Conservation (phyloP, 768 basidiomycete genomes). For the Ramaria sp. region DNA sequence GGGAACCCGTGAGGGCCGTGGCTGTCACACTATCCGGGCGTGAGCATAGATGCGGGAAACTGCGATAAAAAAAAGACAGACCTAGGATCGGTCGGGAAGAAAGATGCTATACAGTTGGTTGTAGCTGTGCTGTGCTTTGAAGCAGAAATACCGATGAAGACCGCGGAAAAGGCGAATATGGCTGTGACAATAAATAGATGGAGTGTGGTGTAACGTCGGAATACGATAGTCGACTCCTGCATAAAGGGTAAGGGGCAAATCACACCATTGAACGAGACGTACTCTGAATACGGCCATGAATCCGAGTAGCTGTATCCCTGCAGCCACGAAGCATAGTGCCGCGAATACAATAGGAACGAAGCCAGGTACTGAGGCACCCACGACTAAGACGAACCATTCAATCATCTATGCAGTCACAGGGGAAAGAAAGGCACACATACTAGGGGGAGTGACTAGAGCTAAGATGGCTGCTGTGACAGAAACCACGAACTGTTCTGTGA, state of each 20-base stretch:
- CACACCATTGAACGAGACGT: slow-evolving; percentile 12
- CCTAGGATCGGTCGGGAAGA: slow-evolving; percentile 8
- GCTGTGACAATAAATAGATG: slow-evolving; percentile 44
- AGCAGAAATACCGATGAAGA: slow-evolving; percentile 76
- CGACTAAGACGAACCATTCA: slow-evolving; percentile 40
- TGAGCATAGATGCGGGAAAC: slow-evolving; percentile 37
- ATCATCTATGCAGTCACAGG: slow-evolving; percentile 9
- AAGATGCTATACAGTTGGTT: slow-evolving; percentile 42
- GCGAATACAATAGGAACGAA: slow-evolving; percentile 69
- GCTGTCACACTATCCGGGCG: slow-evolving; percentile 19
- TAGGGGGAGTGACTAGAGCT: slow-evolving; percentile 66
- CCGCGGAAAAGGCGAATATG: slow-evolving; percentile 68
- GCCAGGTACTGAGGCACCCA: slow-evolving; percentile 75
- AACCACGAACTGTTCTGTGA: slow-evolving; percentile 66
- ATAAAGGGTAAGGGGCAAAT: slow-evolving; percentile 5
- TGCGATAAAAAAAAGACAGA: not conserved
- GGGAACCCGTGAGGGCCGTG: slow-evolving; percentile 20
- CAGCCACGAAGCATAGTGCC: slow-evolving; percentile 64
- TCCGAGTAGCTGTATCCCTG: slow-evolving; percentile 70
- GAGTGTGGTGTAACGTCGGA: slow-evolving; percentile 57
- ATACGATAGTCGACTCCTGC: slow-evolving; percentile 59
- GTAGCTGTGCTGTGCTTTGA: slow-evolving; percentile 65
- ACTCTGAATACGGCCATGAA: slow-evolving; percentile 79
- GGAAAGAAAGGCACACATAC: slow-evolving; percentile 33
- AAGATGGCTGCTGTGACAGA: slow-evolving; percentile 62